Conservation (phyloP, 225 moss, liverwort and hornwort species). For the Pleurozium schreberi region DNA sequence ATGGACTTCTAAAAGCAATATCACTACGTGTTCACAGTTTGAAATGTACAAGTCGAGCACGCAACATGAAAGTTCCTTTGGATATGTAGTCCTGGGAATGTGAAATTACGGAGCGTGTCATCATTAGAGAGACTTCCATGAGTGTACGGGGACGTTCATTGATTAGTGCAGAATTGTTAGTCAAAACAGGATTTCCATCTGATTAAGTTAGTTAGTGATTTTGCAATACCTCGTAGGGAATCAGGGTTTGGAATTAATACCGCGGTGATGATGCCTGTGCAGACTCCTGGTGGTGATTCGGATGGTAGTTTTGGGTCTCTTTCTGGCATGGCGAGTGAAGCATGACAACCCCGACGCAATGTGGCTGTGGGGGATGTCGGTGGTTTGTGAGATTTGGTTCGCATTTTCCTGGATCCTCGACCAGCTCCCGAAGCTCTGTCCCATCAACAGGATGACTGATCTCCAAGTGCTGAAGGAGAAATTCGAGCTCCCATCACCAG, state of each 20-base stretch:
- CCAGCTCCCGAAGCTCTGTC: slow-evolving; percentile 74
- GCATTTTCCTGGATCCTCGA: slow-evolving; percentile 93
- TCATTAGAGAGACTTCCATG: not conserved
- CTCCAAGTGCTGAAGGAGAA: slow-evolving; percentile 65
- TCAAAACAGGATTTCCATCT: not conserved
- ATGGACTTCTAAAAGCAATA: not conserved
- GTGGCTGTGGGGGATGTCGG: slow-evolving; percentile 97
- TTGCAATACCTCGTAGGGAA: not conserved
- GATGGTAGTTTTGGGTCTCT: slow-evolving; percentile 65
- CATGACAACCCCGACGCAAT: slow-evolving; percentile 66
- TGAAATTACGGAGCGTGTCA: too few relatives aligned
- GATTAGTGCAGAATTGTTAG: not conserved
- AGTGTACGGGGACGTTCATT: not conserved
- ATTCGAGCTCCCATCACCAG: slow-evolving; percentile 56
- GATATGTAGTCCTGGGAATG: not conserved
- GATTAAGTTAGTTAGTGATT: not conserved
- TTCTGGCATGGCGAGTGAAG: slow-evolving; percentile 54
- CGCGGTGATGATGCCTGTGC: not conserved
- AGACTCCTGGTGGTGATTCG: slow-evolving; percentile 65
- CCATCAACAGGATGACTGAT: slow-evolving; percentile 77
- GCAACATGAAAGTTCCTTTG: not conserved
- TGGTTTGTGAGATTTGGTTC: slow-evolving; percentile 88
- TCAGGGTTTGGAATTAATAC: not conserved
- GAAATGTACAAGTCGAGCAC: not conserved
- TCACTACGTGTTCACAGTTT: not conserved